Evolutionary conservation across 2,329 filamentous ascomycete genomes (phyloP), one percentile per base, ranked within the genome.

Genomic region (Beauveria scarabaeidicola): DNA sequence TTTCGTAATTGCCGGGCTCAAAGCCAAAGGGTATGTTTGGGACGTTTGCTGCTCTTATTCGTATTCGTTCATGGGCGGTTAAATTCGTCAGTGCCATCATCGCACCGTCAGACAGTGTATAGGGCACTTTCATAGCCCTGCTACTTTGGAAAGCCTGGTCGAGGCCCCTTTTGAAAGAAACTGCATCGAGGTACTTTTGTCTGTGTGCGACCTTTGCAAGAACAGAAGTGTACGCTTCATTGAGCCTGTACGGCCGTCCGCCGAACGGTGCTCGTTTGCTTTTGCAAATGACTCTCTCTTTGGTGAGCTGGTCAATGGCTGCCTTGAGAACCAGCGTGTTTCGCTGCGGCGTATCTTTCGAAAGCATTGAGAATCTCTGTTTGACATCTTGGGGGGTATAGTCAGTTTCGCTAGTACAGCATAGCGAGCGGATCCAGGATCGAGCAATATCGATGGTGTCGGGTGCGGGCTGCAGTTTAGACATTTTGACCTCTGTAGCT

Each of bases 1-100:
- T 87, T 66, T 89, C 84, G 70, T 91, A 91, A 63, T 88, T 84
- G 17, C 83, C 83, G 8, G 86, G 86, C 57, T 83, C 81, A 66
- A 91, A 88, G 1, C 89, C 88, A 68, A 88, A 86, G 2, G 85
- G 84, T 32, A 89, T 83, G 53, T 79, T 66, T 1, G 83, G 83
- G 5, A 88, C 78, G 44, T 86, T 76, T 1, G 78, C 68, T 0
- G 82, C 75, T 3, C 78, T 72, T 7, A 89, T 67, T 17, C 69
- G 74, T 46, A 91, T 75, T 44, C 81, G 78, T 3, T 82, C 81
- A 53, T 79, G 70, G 0, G 84, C 82, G 62, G 86, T 80, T 58
- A 92, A 70, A 65, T 89, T 89, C 44, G 84, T 78, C 59, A 88
- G 73, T 1, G 84, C 86, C 77, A 90, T 81, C 61, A 88, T 79